A percentile compares a stretch with the other conserved stretches of the same genome.
phyloP scores from a whole-genome alignment of 495 filamentous ascomycete genomes.

The Neurospora sp. region DNA sequence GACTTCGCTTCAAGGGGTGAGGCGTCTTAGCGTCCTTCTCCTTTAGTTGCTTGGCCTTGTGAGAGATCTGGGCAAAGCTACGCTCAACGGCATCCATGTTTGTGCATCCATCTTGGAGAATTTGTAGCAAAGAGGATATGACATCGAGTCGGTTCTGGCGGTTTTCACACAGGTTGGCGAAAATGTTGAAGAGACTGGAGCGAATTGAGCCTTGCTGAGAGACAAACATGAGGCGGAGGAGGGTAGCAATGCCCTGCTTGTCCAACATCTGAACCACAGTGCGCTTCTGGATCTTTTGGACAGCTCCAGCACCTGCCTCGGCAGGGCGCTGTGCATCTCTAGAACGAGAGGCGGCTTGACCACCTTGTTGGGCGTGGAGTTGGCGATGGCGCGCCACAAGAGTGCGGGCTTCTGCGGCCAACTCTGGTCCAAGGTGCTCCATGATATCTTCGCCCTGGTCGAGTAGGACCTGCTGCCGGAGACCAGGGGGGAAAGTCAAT shows the following conservation, averaged over 20 bases:
- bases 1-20: conserved; percentile 58
- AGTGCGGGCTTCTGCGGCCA: conserved; percentile 76
- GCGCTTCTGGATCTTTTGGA: conserved; percentile 56
- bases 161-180: conserved; percentile 85
- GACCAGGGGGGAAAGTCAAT: conserved; percentile 73
- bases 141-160: conserved; percentile 89
- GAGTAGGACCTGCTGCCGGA: conserved; percentile 77
- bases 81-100: conserved; percentile 91
- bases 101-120: conserved; percentile 90
- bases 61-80: conserved; percentile 84
- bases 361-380: conserved; percentile 2
- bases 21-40: conserved; percentile 65
- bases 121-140: conserved; percentile 83
- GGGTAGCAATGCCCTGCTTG: conserved; percentile 85
- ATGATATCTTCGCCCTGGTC: conserved; percentile 87
- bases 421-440: conserved; percentile 71
- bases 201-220: conserved; percentile 72
- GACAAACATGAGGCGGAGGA: conserved; percentile 95
- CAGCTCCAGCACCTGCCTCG: conserved; percentile 16
- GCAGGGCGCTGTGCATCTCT: conserved; percentile 19
- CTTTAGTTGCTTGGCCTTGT: conserved; percentile 74
- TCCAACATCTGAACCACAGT: conserved; percentile 92
- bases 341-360: conserved; percentile 10
- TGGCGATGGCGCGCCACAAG: conserved; percentile 21
- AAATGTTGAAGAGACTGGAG: conserved; percentile 69